Evolutionary conservation across 192 early-diverging fungal species (phyloP).

Genomic region (Coemansia biformis): DNA sequence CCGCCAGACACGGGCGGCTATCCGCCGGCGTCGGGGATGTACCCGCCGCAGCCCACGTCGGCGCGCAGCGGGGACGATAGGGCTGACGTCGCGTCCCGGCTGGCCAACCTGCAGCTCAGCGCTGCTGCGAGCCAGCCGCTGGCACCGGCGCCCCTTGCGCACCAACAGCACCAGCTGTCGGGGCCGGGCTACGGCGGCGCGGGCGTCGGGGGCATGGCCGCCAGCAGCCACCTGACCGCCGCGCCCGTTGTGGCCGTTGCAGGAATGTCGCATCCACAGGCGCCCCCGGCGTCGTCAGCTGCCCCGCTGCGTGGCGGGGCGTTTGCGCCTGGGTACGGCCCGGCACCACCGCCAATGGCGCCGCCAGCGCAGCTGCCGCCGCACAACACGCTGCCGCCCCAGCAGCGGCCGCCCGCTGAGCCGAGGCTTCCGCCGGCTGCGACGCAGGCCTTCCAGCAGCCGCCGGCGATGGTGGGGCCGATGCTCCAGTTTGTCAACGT

Average conservation of each 20-base stretch:
- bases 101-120: constrained; percentile 45
- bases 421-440: too few relatives aligned
- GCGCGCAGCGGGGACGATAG: constrained; percentile 11
- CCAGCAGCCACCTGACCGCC: constrained; percentile 15
- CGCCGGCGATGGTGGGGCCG: constrained; percentile 44
- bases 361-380: neutral
- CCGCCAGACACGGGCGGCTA: too few relatives aligned
- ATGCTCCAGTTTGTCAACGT: constrained; percentile 49
- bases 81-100: constrained; percentile 20
- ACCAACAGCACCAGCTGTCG: constrained; percentile 6
- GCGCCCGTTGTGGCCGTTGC: constrained; percentile 16
- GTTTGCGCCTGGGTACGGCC: constrained; percentile 47
- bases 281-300: constrained; percentile 6
- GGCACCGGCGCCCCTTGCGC: neutral
- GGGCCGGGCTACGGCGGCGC: constrained; percentile 17
- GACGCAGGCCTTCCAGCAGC: too few relatives aligned
- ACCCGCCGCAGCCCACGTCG: neutral
- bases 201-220: constrained; percentile 27
- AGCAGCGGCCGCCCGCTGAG: constrained; percentile 13
- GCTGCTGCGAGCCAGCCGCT: constrained; percentile 6
- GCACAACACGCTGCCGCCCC: neutral
- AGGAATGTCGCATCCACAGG: constrained; percentile 5
- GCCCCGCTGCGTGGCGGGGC: constrained; percentile 7
- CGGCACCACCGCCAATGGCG: constrained; percentile 1
- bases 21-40: constrained; percentile 5